Base-by-base conservation (phyloP, 805 yeast genomes). In the Lachancea lanzarotensis region DNA sequence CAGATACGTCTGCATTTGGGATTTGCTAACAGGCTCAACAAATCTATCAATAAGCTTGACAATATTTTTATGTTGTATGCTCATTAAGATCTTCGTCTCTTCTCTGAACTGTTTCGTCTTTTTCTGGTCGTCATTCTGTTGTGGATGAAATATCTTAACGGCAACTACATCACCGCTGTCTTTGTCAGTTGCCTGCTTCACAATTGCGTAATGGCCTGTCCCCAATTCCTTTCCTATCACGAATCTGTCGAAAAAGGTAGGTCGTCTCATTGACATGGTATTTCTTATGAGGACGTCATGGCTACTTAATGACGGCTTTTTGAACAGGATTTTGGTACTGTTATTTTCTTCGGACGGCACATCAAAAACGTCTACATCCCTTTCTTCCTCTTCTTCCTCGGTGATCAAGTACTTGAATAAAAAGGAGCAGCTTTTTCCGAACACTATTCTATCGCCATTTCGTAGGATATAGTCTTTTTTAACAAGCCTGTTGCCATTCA, bases 151-250 rank as follows among this genome's bases (percentile, higher is more conserved):
- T 8, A 84, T 79, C 56, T 84, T 84, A 3, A 84, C 86, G 0
- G 91, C 93, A 39, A 79, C 84, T 2, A 73, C 63, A 40, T 73
- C 73, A 0, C 88, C 87, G 0, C 81, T 72, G 7, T 63, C 60
- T 52, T 79, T 74, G 49, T 76, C 72, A 7, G 70, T 68, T 2
- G 87, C 87, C 52, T 82, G 85, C 56, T 79, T 81, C 2, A 84
- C 93, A n/a, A 79, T 78, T 0, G 93, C 91, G 55, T 84, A 84
- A 62, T 84, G 91, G 0, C 93, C 93, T 3, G 82, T 66, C 0
- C 93, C 93, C 18, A 84, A 63, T 50, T 80, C 77, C 45, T 69
- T 71, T 0, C 85, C 86, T 16, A 69, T 38, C 1, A 62, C 40
- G 43, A 68, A 71, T 45, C 74, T 73, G 54, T 81, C 84, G 49